A percentile compares a stretch with the other conserved stretches of the same genome.
phyloP scores from a whole-genome alignment of 306 rosid species.

The Castanospermum australe region DNA sequence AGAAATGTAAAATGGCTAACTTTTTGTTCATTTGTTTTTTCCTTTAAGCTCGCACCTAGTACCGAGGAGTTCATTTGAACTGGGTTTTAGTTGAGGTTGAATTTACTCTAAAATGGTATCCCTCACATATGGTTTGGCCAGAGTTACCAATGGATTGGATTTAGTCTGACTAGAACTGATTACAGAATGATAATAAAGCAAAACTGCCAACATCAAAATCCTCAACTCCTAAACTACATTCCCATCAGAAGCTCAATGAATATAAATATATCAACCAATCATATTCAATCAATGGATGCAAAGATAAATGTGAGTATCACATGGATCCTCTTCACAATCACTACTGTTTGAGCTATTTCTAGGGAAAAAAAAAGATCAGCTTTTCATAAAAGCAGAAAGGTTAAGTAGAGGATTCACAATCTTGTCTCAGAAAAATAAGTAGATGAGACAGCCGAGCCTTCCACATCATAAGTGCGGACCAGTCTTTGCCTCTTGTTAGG shows the following conservation, averaged over 20 bases:
- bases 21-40: too few relatives aligned
- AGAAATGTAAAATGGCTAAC: not conserved
- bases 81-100: not conserved
- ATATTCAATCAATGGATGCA: conserved; percentile 11
- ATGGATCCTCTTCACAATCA: not conserved
- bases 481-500: conserved; percentile 80
- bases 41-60: not conserved
- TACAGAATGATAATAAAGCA: not conserved
- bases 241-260: not conserved
- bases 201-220: not conserved
- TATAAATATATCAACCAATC: not conserved
- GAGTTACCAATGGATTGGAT: not conserved
- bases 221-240: not conserved
- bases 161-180: not conserved
- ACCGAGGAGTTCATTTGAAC: not conserved
- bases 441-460: conserved; percentile 95
- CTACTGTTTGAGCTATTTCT: not conserved
- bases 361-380: not conserved
- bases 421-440: conserved; percentile 76
- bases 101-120: not conserved
- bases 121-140: not conserved
- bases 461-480: conserved; percentile 81
- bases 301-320: not conserved
- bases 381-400: not conserved
- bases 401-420: conserved; percentile 34